Conservation (phyloP, 495 filamentous ascomycete species). For the Podospora pseudoanserina region DNA sequence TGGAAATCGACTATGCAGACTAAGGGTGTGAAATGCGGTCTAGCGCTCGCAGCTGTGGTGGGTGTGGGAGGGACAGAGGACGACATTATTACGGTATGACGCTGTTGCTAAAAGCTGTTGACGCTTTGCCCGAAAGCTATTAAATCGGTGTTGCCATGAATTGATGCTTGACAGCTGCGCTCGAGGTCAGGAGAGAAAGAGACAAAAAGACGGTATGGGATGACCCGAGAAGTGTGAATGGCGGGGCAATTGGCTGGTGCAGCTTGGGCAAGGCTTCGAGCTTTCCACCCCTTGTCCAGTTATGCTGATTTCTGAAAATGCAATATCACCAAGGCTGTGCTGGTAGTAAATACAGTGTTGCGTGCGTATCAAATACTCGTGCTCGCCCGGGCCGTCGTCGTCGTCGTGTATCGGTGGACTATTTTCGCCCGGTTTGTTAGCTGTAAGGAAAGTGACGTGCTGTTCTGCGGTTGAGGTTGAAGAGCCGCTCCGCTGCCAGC, state of each 20-base stretch:
- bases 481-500: not conserved
- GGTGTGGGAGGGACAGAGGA: slow-evolving; percentile 31
- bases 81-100: slow-evolving; percentile 4
- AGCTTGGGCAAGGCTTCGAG: not conserved
- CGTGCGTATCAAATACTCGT: not conserved
- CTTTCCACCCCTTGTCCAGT: not conserved
- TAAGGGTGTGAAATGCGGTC: slow-evolving; percentile 53
- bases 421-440: not conserved
- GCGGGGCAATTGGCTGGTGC: not conserved
- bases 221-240: not conserved
- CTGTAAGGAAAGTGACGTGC: not conserved
- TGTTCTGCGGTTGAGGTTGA: not conserved
- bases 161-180: not conserved
- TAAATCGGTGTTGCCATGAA: not conserved
- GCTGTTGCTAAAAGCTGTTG: not conserved
- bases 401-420: not conserved
- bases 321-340: not conserved
- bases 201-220: not conserved
- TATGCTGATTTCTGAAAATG: not conserved
- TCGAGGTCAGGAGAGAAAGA: not conserved
- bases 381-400: not conserved
- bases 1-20: slow-evolving; percentile 95
- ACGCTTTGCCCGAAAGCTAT: not conserved
- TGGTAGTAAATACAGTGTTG: not conserved
- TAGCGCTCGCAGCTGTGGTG: slow-evolving; percentile 15